Evolutionary conservation across 2,329 filamentous ascomycete genomes (phyloP).

Genomic region (Diplocarpon mali): DNA sequence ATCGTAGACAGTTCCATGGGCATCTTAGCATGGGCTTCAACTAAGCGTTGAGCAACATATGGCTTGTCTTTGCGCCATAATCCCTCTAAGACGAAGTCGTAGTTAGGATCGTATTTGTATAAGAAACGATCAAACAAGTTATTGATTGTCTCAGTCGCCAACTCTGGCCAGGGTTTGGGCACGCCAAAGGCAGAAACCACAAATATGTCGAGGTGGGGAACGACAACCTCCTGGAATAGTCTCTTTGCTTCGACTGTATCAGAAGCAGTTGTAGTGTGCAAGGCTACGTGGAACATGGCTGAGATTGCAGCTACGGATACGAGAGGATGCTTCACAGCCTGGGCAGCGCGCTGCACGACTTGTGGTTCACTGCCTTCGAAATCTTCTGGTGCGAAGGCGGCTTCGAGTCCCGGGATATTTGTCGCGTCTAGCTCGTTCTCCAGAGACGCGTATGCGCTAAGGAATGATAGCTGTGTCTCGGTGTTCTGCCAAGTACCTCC

Average conservation of each 20-base stretch:
- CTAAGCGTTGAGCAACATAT: conserved; percentile 74
- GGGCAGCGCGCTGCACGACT: conserved; percentile 47
- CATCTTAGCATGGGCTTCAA: conserved; percentile 62
- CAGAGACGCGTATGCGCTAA: conserved; percentile 74
- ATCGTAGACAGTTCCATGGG: conserved; percentile 58
- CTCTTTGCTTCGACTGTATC: conserved; percentile 53
- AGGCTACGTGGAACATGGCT: conserved; percentile 53
- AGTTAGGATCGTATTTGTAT: conserved; percentile 63
- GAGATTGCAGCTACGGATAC: conserved; percentile 78
- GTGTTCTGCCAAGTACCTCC: conserved; percentile 78
- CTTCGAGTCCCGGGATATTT: conserved; percentile 70
- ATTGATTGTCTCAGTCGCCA: conserved; percentile 65
- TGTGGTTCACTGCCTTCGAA: conserved; percentile 50
- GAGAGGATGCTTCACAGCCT: conserved; percentile 72
- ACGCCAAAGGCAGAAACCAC: conserved; percentile 68
- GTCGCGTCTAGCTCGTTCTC: conserved; percentile 71
- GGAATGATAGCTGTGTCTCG: conserved; percentile 86
- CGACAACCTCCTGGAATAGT: conserved; percentile 54
- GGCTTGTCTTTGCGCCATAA: conserved; percentile 83
- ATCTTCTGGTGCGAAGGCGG: conserved; percentile 59
- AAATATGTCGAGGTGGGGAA: conserved; percentile 68
- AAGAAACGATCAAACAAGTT: conserved; percentile 78
- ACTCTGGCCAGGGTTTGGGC: conserved; percentile 62
- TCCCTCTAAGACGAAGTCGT: conserved; percentile 82
- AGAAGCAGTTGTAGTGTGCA: conserved; percentile 49